A percentile compares a stretch with the other conserved stretches of the same genome.
phyloP scores from a whole-genome alignment of 176 grass and related monocot genomes.

The Chloris gayana region DNA sequence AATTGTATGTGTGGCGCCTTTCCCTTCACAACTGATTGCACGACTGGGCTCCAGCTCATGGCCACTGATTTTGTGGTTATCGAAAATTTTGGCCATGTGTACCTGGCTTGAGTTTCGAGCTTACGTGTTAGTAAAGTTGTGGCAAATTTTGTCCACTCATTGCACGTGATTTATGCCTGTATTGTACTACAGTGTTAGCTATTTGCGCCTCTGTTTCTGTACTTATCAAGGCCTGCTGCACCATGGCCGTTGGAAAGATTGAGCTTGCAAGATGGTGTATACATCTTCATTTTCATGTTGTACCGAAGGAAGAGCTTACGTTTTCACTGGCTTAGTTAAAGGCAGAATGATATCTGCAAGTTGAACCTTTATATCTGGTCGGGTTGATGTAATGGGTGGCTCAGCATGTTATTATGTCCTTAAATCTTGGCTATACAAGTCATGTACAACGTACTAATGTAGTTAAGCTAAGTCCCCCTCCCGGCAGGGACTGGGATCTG shows the following conservation, averaged over 20 bases:
- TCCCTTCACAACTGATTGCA: background rate
- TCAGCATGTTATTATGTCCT: background rate
- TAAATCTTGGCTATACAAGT: background rate
- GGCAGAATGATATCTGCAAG: background rate
- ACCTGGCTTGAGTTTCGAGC: background rate
- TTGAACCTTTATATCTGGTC: slow-evolving; percentile 1
- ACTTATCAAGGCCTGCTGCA: background rate
- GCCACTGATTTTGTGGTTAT: background rate
- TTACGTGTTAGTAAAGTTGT: background rate
- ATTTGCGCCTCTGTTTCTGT: background rate
- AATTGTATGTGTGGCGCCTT: background rate
- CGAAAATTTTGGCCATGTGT: background rate
- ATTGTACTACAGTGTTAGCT: background rate
- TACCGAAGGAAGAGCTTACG: background rate
- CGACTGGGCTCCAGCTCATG: background rate
- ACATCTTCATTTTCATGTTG: background rate
- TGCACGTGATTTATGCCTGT: background rate
- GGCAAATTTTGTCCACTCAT: background rate
- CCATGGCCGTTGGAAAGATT: background rate
- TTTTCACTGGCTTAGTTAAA: background rate
- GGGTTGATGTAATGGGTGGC: background rate
- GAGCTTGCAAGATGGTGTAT: background rate
- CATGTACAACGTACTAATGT: background rate
- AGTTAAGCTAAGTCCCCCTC: background rate
- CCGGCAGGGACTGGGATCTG: no score